These are phyloP conservation scores for Zymoseptoria passerinii DNA, from an alignment of 2,329 filamentous ascomycete genomes.

Conservation along the genomic window DNA sequence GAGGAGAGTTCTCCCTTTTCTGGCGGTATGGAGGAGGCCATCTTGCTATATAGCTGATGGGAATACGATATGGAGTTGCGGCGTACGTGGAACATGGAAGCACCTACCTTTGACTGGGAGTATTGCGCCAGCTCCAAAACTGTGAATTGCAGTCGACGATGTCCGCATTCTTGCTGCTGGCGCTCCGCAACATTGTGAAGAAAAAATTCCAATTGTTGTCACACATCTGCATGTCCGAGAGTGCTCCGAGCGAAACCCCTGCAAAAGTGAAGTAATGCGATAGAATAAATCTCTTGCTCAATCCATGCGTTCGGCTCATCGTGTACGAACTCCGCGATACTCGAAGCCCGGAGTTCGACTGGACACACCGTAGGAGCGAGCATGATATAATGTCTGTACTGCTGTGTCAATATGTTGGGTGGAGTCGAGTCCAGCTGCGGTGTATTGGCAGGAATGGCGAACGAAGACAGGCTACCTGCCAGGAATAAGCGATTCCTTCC, in stretches of 20 bases:
- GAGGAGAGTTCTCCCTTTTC: neutral
- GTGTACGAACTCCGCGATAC: too few relatives aligned
- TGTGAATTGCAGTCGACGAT: neutral
- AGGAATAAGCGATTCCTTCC: too few relatives aligned
- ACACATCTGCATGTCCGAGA: neutral
- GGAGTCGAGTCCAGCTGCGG: neutral
- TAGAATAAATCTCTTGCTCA: neutral
- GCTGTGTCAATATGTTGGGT: neutral
- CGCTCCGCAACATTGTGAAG: neutral
- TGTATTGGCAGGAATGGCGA: neutral
- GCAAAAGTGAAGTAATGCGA: neutral
- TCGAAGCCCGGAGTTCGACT: too few relatives aligned
- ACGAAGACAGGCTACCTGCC: neutral
- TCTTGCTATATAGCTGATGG: neutral
- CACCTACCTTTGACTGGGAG: neutral
- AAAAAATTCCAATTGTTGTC: neutral
- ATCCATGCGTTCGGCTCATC: too few relatives aligned
- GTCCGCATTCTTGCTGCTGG: neutral
- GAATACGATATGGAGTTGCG: neutral
- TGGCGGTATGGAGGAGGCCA: conserved; percentile 1
- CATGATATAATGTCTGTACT: neutral
- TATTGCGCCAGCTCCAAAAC: neutral
- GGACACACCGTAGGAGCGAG: neutral
- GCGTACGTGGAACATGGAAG: neutral
- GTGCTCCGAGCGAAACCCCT: neutral